Percentiles rank a stretch among this genome's conserved stretches.
These are phyloP conservation scores for Stephania yunnanensis DNA, from an alignment of 164 flowering plant genomes.

Conservation along the genomic window DNA sequence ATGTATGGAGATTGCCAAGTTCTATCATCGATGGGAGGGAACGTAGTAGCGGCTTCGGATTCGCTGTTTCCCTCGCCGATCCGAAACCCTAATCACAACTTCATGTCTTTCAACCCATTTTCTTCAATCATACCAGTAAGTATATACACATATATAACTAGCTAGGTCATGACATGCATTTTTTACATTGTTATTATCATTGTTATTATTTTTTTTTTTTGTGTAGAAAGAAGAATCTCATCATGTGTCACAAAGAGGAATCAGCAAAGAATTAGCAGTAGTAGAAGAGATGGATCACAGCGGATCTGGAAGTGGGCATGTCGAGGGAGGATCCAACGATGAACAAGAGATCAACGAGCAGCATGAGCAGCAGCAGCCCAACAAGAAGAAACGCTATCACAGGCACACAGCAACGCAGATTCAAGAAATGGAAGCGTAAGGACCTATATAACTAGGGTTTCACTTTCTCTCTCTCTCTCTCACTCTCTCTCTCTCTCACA, in stretches of 20 bases:
- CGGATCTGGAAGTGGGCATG: conserved; percentile 76
- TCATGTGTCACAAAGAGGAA: conserved; percentile 22
- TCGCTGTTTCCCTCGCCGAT: conserved; percentile 49
- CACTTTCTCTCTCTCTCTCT: no score
- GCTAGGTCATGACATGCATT: background rate
- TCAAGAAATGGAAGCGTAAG: conserved; percentile 96
- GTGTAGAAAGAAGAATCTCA: conserved; percentile 24
- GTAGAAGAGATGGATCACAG: conserved; percentile 59
- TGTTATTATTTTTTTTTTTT: background rate
- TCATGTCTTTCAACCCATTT: conserved; percentile 61
- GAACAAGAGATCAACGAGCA: conserved; percentile 41
- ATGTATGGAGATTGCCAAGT: conserved; percentile 94
- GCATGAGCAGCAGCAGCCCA: conserved; percentile 23
- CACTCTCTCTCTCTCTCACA: background rate
- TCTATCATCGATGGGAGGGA: conserved; percentile 63
- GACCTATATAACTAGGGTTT: no score
- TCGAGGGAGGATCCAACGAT: conserved; percentile 45
- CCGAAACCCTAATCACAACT: conserved; percentile 72
- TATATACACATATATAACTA: background rate
- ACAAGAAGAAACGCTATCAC: conserved; percentile 88
- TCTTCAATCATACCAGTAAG: conserved; percentile 49
- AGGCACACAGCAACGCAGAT: conserved; percentile 89
- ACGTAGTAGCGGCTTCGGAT: conserved; percentile 36
- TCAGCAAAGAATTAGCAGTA: conserved; percentile 19
- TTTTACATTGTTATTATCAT: background rate